phyloP scores from a whole-genome alignment of 495 filamentous ascomycete species.

The Xylaria scruposa region DNA sequence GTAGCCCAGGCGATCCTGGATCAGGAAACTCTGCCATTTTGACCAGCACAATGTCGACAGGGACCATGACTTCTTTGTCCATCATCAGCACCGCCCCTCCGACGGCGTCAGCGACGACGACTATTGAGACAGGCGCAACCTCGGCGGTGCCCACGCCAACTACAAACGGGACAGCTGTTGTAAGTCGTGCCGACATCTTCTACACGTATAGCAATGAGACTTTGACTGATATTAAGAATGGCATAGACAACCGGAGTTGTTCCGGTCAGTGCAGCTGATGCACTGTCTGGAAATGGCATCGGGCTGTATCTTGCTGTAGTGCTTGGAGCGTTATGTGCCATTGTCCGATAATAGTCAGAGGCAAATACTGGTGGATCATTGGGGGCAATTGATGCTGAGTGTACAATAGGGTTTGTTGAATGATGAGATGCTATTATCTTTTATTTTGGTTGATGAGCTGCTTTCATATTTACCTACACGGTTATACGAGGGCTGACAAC shows the following conservation, averaged over 20 bases:
- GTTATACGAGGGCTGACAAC: neutral
- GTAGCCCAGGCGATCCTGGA: neutral
- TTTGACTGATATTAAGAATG: neutral
- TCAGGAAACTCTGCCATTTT: neutral
- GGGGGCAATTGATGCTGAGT: neutral
- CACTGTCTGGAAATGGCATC: neutral
- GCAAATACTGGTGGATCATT: neutral
- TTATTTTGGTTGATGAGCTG: neutral
- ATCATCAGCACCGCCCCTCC: neutral
- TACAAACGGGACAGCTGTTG: neutral
- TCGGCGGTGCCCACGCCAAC: neutral
- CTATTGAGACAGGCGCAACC: neutral
- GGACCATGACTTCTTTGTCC: neutral
- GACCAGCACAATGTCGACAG: neutral
- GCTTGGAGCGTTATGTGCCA: neutral
- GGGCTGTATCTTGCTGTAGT: neutral
- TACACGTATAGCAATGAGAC: neutral
- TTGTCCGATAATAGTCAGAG: neutral
- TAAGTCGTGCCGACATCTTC: neutral
- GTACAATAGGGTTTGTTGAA: neutral
- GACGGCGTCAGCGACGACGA: neutral
- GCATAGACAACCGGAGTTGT: neutral
- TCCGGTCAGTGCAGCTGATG: neutral
- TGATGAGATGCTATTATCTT: neutral
- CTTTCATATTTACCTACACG: neutral